Conservation (phyloP, 2,329 filamentous ascomycete species). For the Stagonosporopsis vannaccii region DNA sequence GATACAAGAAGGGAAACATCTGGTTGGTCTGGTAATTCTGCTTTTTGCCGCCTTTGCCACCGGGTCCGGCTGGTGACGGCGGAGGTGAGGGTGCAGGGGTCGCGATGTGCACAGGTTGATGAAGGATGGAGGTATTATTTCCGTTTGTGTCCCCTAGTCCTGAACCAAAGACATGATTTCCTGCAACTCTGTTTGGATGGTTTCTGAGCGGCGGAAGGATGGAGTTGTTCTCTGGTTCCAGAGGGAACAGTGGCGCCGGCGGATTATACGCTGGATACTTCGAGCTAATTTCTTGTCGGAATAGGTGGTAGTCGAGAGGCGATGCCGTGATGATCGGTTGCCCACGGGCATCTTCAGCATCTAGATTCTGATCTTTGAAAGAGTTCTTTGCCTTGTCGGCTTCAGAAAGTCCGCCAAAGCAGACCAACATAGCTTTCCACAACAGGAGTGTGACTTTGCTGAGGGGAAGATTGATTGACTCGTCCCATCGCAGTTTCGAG, state of each 20-base stretch:
- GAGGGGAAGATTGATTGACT: slow-evolving; percentile 65
- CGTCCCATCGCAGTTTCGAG: slow-evolving; percentile 62
- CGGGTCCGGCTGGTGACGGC: slow-evolving; percentile 81
- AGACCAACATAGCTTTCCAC: slow-evolving; percentile 89
- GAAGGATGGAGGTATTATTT: slow-evolving; percentile 76
- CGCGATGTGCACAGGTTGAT: slow-evolving; percentile 98
- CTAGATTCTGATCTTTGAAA: slow-evolving; percentile 65
- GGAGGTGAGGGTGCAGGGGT: slow-evolving; percentile 95
- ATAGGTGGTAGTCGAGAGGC: slow-evolving; percentile 93
- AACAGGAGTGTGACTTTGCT: slow-evolving; percentile 73
- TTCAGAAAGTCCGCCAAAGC: slow-evolving; percentile 80
- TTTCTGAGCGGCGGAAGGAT: slow-evolving; percentile 85
- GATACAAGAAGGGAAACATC: slow-evolving; percentile 97
- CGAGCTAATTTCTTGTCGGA: slow-evolving; percentile 94
- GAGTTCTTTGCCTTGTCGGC: slow-evolving; percentile 76
- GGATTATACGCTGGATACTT: slow-evolving; percentile 98
- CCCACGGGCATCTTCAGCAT: slow-evolving; percentile 65
- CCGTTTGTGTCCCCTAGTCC: slow-evolving; percentile 57
- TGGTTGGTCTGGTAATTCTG: slow-evolving; percentile 99
- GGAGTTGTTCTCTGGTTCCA: slow-evolving; percentile 90
- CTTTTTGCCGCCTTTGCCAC: slow-evolving; percentile 94
- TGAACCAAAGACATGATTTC: slow-evolving; percentile 61
- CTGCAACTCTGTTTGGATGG: slow-evolving; percentile 64
- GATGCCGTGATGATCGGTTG: slow-evolving; percentile 89
- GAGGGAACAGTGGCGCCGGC: slow-evolving; percentile 79